These are phyloP conservation scores for Xerocomellus amylosporus DNA, from an alignment of 768 basidiomycete genomes.

Conservation along the genomic window DNA sequence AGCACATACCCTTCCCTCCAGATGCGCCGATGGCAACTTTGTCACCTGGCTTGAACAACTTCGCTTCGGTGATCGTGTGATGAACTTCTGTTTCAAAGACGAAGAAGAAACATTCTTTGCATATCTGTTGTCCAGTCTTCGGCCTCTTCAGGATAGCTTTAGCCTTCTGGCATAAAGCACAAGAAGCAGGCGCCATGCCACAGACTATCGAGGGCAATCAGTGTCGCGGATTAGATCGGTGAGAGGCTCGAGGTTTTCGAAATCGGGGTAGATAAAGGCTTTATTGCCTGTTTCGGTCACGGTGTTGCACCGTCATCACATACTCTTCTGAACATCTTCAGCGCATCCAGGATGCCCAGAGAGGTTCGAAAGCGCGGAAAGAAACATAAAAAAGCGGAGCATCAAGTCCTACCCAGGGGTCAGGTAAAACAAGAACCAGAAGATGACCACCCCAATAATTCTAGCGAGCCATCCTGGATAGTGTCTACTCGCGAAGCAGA, in stretches of 20 bases:
- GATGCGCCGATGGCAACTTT: conserved; percentile 96
- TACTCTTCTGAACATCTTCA: not conserved
- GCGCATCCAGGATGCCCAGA: conserved; percentile 54
- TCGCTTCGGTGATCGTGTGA: conserved; percentile 83
- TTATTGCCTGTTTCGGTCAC: conserved; percentile 9
- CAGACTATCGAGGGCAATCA: not conserved
- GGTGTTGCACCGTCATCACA: not conserved
- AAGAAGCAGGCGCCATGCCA: conserved; percentile 75
- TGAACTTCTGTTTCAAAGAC: conserved; percentile 99
- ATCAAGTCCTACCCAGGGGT: conserved; percentile 11
- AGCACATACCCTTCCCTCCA: conserved; percentile 84
- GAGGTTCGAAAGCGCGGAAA: conserved; percentile 77
- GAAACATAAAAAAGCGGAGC: conserved; percentile 57
- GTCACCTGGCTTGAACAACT: conserved; percentile 85
- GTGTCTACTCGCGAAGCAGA: conserved; percentile 40
- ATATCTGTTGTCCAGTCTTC: conserved; percentile 97
- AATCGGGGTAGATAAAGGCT: not conserved
- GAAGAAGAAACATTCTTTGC: conserved; percentile 92
- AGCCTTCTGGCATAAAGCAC: conserved; percentile 69
- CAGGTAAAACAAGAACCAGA: not conserved
- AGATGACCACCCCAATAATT: conserved; percentile 7
- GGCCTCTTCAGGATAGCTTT: conserved; percentile 91
- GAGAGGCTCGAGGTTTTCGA: not conserved
- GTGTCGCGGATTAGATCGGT: not conserved
- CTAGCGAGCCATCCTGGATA: conserved; percentile 70